Evolutionary conservation across 768 basidiomycete genomes (phyloP).

Genomic region (Suillus luteus): DNA sequence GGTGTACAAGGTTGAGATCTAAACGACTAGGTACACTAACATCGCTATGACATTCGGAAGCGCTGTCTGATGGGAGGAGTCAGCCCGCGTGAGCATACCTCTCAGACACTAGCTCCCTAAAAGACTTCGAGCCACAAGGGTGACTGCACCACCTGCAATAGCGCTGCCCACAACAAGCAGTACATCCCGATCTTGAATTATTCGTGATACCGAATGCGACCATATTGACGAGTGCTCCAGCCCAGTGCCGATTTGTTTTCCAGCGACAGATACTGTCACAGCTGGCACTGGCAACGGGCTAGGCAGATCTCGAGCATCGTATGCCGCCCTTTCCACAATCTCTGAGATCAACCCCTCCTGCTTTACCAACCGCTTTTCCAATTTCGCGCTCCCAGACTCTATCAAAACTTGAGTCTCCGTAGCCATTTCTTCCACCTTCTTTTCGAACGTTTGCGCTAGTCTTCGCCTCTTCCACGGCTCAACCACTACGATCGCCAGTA

Average conservation of each 20-base stretch:
- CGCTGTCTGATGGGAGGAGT: not conserved
- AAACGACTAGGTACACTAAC: not conserved
- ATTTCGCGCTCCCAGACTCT: slow-evolving; percentile 47
- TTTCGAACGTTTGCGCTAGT: slow-evolving; percentile 88
- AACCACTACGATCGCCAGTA: slow-evolving; percentile 86
- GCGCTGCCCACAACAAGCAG: slow-evolving; percentile 33
- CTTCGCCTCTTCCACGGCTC: slow-evolving; percentile 95
- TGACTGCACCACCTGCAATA: slow-evolving; percentile 28
- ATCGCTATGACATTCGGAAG: slow-evolving; percentile 15
- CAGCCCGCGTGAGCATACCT: not conserved
- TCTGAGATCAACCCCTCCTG: slow-evolving; percentile 43
- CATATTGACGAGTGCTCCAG: not conserved
- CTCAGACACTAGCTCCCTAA: slow-evolving; percentile 15
- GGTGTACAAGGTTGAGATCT: not conserved
- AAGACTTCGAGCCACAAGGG: slow-evolving; percentile 25
- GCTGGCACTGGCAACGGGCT: slow-evolving; percentile 6
- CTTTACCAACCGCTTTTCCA: slow-evolving; percentile 49
- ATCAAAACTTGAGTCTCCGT: slow-evolving; percentile 42
- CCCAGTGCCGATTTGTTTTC: not conserved
- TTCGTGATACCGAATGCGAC: slow-evolving; percentile 16
- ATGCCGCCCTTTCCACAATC: slow-evolving; percentile 25
- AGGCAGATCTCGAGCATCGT: slow-evolving; percentile 18
- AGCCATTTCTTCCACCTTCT: slow-evolving; percentile 66
- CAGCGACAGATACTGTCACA: slow-evolving; percentile 11
- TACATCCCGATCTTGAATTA: slow-evolving; percentile 24